Conservation (phyloP, 140 eudicot species). For the Bidens hawaiensis region DNA sequence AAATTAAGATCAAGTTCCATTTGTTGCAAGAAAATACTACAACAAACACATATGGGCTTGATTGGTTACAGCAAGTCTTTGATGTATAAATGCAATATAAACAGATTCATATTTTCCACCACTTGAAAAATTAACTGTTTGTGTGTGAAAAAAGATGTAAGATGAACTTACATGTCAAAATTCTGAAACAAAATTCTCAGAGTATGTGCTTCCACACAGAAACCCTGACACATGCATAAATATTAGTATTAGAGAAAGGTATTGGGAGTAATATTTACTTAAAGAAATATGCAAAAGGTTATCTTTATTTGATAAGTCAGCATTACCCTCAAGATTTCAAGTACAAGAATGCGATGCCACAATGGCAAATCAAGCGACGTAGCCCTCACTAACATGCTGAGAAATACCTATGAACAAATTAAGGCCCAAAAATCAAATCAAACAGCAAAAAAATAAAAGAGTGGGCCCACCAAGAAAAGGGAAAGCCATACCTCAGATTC, state of each 20-base stretch:
- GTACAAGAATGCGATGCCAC: slow-evolving; percentile 99
- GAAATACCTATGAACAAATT: slow-evolving; percentile 67
- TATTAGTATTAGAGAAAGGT: slow-evolving; percentile 19
- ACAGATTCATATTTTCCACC: slow-evolving; percentile 14
- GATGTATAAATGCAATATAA: slow-evolving; percentile 9
- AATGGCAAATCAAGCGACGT: slow-evolving; percentile 90
- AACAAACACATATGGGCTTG: slow-evolving; percentile 2
- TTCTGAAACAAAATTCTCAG: slow-evolving; percentile 81
- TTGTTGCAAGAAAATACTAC: background rate
- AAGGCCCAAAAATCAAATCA: slow-evolving; percentile 4
- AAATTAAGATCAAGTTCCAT: slow-evolving; percentile 1
- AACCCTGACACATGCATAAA: slow-evolving; percentile 62
- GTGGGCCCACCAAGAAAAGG: slow-evolving; percentile 8
- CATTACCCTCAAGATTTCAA: slow-evolving; percentile 94
- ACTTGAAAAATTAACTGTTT: background rate
- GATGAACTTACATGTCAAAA: slow-evolving; percentile 82
- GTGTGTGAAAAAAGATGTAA: background rate
- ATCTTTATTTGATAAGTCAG: background rate
- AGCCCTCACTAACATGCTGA: slow-evolving; percentile 93
- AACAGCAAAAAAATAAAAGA: background rate
- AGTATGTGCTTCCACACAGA: slow-evolving; percentile 97
- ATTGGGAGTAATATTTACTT: background rate
- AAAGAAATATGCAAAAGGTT: background rate
- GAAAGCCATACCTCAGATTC: slow-evolving; percentile 78
- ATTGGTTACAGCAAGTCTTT: background rate